phyloP scores from a whole-genome alignment of 1,139 yeast species.

The Yamadazyma mexicana region DNA sequence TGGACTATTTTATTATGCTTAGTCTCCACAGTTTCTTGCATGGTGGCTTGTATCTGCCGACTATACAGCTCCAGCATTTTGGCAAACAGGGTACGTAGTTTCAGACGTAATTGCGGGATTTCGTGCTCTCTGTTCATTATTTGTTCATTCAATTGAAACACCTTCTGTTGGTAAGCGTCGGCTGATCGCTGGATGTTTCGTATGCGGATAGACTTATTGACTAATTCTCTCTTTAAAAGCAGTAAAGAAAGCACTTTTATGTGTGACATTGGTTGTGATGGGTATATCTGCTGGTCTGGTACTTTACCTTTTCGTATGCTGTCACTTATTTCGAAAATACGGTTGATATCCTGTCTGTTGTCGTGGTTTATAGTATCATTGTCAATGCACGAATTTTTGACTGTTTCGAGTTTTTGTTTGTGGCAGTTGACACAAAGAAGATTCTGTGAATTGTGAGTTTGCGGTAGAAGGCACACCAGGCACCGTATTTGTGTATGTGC shows the following conservation, averaged over 20 bases:
- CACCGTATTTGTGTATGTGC: conserved; percentile 10
- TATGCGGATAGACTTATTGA: conserved; percentile 23
- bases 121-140: conserved; percentile 14
- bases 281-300: conserved; percentile 7
- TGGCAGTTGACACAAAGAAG: conserved; percentile 24
- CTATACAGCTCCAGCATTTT: neutral
- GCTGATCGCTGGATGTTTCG: conserved; percentile 24
- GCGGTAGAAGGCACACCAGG: conserved; percentile 17
- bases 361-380: conserved; percentile 24
- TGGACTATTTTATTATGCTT: conserved; percentile 22
- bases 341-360: conserved; percentile 27
- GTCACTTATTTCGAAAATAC: conserved; percentile 22
- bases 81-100: neutral
- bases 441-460: conserved; percentile 12
- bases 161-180: conserved; percentile 16
- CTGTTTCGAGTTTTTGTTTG: conserved; percentile 19
- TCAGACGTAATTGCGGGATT: conserved; percentile 10
- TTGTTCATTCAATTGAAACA: conserved; percentile 16
- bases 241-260: conserved; percentile 43
- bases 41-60: neutral
- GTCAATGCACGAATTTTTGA: conserved; percentile 25
- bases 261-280: conserved; percentile 16
- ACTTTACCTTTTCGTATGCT: conserved; percentile 15
- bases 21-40: neutral
- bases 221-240: conserved; percentile 38